These are phyloP conservation scores for Aureococcus anophagefferens DNA, from an alignment of 108 stramenopile species.

Conservation along the genomic window DNA sequence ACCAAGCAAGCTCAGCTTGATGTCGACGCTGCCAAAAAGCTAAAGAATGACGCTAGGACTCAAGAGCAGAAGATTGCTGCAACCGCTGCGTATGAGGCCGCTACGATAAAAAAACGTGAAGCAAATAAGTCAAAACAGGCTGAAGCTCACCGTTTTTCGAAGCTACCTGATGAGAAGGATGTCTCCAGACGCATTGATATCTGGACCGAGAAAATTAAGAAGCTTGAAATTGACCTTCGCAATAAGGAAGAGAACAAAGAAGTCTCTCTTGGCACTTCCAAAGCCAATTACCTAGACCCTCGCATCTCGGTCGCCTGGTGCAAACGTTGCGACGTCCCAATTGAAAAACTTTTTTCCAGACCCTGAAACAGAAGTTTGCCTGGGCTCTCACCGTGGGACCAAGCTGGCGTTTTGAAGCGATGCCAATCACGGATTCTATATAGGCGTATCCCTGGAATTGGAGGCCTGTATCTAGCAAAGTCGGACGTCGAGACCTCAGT, in stretches of 20 bases:
- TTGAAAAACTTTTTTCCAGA: slow-evolving; percentile 90
- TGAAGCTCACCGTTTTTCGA: slow-evolving; percentile 82
- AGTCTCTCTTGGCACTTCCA: slow-evolving; percentile 83
- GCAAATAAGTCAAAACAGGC: slow-evolving; percentile 50
- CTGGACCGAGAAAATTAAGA: slow-evolving; percentile 79
- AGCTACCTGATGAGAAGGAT: slow-evolving; percentile 66
- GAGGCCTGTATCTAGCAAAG: no score
- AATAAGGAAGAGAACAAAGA: slow-evolving; percentile 99
- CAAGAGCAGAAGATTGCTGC: slow-evolving; percentile 85
- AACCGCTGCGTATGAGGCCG: slow-evolving; percentile 61
- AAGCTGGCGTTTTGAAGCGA: slow-evolving; percentile 81
- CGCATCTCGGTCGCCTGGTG: slow-evolving; percentile 98
- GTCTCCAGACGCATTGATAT: slow-evolving; percentile 60
- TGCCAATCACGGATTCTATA: no score
- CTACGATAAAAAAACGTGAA: not conserved
- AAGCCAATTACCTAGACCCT: slow-evolving; percentile 99
- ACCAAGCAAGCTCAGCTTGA: slow-evolving; percentile 52
- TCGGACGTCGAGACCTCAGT: no score
- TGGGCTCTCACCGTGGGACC: slow-evolving; percentile 98
- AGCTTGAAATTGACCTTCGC: slow-evolving; percentile 81
- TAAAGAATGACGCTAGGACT: slow-evolving; percentile 85
- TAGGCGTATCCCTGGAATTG: no score
- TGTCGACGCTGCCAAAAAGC: slow-evolving; percentile 66
- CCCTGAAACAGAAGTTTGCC: slow-evolving; percentile 93
- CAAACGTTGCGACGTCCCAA: slow-evolving; percentile 89